Conservation (phyloP, 78 protist genomes). For the Bigelowiella natans region DNA sequence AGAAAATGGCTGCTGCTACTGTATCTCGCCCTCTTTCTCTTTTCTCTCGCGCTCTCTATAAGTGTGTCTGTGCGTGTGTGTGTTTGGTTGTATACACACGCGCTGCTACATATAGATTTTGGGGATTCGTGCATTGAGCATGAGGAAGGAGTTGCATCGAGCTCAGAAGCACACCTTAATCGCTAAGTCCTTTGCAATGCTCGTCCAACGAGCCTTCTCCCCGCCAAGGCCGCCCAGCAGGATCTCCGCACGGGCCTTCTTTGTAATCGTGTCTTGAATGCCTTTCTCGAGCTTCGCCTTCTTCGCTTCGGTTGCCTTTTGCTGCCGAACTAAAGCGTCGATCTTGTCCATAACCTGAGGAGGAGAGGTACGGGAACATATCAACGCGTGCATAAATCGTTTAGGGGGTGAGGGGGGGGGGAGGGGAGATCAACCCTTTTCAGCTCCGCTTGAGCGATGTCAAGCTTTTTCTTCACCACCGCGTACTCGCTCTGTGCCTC, state of each 20-base stretch:
- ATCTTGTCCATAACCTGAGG: constrained; percentile 22
- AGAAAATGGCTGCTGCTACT: background rate
- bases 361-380: no score
- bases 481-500: background rate
- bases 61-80: no score
- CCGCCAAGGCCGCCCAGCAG: constrained; percentile 46
- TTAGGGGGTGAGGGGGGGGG: no score
- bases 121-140: constrained; percentile 12
- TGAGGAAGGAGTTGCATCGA: background rate
- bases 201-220: constrained; percentile 56
- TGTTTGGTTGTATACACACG: background rate
- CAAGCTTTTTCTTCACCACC: background rate
- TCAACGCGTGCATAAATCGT: no score
- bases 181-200: no score
- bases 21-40: constrained; percentile 3
- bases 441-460: background rate
- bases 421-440: no score
- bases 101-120: constrained; percentile 34
- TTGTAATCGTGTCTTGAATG: constrained; percentile 12
- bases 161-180: background rate
- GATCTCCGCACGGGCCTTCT: constrained; percentile 62
- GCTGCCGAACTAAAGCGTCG: background rate
- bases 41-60: no score
- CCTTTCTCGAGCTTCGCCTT: constrained; percentile 32
- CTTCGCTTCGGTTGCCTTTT: background rate